A percentile compares a stretch with the other conserved stretches of the same genome.
Evolutionary conservation across 2,329 filamentous ascomycete genomes (phyloP).

Genomic region (Pestalotiopsis sp.): DNA sequence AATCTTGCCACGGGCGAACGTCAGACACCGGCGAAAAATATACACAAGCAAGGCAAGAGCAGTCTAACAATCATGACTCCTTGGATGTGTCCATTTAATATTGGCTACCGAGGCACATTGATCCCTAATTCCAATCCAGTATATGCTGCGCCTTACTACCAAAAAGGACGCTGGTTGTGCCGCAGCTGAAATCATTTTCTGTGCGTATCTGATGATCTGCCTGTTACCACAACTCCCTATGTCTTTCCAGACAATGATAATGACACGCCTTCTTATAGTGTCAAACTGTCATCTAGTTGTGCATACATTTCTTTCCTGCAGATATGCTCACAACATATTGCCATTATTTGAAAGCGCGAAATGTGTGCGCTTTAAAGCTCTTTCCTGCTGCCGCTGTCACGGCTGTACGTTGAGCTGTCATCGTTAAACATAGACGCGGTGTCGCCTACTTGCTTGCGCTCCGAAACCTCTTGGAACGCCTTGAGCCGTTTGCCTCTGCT

Average conservation of each 20-base stretch:
- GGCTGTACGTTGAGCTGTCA: conserved; percentile 3
- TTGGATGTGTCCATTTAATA: too few relatives aligned
- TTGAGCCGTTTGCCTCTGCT: conserved; percentile 62
- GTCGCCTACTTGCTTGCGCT: conserved; percentile 88
- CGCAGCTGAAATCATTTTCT: neutral
- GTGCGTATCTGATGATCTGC: neutral
- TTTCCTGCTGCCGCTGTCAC: conserved; percentile 5
- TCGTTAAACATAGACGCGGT: conserved; percentile 46
- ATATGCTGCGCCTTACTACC: neutral
- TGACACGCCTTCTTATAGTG: neutral
- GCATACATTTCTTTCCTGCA: neutral
- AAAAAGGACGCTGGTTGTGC: neutral
- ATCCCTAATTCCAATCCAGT: neutral
- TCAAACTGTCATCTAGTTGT: neutral
- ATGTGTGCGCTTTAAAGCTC: conserved; percentile 1
- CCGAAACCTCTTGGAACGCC: conserved; percentile 69
- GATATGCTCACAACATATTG: neutral
- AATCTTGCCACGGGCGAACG: too few relatives aligned
- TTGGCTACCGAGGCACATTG: too few relatives aligned
- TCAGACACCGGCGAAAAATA: neutral
- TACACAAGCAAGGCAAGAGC: neutral
- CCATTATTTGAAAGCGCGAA: neutral
- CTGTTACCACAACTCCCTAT: neutral
- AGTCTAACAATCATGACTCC: neutral
- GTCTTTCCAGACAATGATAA: neutral